These are phyloP conservation scores for Aspergillus panamensis DNA, from an alignment of 495 filamentous ascomycete species.

Conservation along the genomic window DNA sequence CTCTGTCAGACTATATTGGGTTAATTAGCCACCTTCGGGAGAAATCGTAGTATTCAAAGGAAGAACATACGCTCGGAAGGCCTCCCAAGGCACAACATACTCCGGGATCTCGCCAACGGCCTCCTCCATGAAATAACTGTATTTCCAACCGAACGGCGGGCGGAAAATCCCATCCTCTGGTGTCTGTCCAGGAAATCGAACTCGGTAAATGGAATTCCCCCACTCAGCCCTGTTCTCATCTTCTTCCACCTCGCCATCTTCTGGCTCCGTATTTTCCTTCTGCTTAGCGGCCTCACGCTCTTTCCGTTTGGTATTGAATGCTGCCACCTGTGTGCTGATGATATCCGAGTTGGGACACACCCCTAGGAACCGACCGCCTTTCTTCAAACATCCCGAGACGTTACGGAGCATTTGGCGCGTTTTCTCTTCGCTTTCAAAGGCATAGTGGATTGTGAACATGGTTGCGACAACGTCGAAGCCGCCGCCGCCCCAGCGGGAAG, in stretches of 20 bases:
- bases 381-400: constrained; percentile 82
- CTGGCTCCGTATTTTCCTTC: constrained; percentile 27
- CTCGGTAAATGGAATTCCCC: constrained; percentile 89
- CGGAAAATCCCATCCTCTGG: constrained; percentile 77
- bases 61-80: constrained; percentile 68
- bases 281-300: constrained; percentile 34
- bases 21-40: not conserved
- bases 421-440: constrained; percentile 88
- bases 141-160: constrained; percentile 95
- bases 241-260: constrained; percentile 52
- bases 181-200: constrained; percentile 77
- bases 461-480: constrained; percentile 96
- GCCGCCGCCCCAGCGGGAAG: constrained; percentile 61
- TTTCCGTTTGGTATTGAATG: constrained; percentile 61
- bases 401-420: constrained; percentile 90
- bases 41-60: not conserved
- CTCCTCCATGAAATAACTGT: constrained; percentile 91
- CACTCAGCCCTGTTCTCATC: constrained; percentile 59
- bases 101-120: constrained; percentile 95
- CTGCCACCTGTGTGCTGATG: constrained; percentile 61
- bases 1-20: constrained; percentile 60
- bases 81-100: constrained; percentile 98
- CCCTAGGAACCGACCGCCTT: constrained; percentile 89
- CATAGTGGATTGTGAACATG: constrained; percentile 99
- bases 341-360: constrained; percentile 92